phyloP scores from a whole-genome alignment of 306 rosid genomes.

The Gynostemma pentaphyllum region DNA sequence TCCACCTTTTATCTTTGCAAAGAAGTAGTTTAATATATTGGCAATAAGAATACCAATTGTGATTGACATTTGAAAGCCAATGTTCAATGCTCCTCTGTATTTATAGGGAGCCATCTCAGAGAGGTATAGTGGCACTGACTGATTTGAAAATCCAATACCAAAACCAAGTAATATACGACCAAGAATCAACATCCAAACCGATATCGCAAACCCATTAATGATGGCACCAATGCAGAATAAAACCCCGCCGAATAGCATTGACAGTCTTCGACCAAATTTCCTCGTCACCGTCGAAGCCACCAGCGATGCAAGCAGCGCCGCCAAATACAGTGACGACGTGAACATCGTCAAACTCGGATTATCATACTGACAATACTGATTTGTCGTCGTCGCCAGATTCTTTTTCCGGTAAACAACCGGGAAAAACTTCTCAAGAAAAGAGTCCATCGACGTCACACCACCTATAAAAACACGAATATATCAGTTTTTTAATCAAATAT shows the following conservation, averaged over 20 bases:
- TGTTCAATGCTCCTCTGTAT: conserved; percentile 73
- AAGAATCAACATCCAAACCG: conserved; percentile 59
- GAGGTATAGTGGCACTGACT: conserved; percentile 86
- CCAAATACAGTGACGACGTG: conserved; percentile 82
- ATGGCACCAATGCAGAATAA: conserved; percentile 63
- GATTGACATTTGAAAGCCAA: conserved; percentile 75
- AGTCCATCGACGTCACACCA: conserved; percentile 87
- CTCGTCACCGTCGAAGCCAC: conserved; percentile 68
- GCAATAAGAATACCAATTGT: conserved; percentile 74
- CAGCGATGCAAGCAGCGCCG: conserved; percentile 70
- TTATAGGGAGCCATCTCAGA: conserved; percentile 94
- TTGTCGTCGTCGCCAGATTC: conserved; percentile 4
- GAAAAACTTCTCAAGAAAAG: conserved; percentile 59
- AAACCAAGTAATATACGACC: conserved; percentile 91
- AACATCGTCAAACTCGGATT: conserved; percentile 62
- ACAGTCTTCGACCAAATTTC: conserved; percentile 53
- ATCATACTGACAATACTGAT: conserved; percentile 79
- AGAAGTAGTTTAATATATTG: conserved; percentile 70
- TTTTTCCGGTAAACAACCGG: conserved; percentile 56
- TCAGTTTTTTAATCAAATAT: neutral
- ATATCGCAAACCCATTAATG: conserved; percentile 50
- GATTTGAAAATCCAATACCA: conserved; percentile 90
- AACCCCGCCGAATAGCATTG: conserved; percentile 80
- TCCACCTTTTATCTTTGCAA: conserved; percentile 77
- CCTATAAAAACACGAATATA: conserved; percentile 26